These are phyloP conservation scores for Fusarium sublunatum DNA, from an alignment of 2,329 filamentous ascomycete genomes.

Conservation along the genomic window DNA sequence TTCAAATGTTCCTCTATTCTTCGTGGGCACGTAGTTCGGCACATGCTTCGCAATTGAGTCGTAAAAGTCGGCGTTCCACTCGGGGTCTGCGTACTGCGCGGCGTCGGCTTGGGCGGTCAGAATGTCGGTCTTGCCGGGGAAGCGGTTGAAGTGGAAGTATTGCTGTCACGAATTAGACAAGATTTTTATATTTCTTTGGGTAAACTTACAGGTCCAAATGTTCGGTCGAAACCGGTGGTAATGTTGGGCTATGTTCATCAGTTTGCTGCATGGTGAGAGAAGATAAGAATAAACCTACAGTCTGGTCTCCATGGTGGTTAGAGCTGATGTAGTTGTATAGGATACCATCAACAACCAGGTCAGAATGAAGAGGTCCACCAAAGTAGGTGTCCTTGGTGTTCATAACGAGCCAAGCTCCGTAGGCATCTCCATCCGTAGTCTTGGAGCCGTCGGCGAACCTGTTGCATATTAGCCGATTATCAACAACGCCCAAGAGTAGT, in stretches of 20 bases:
- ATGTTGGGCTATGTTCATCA: conserved; percentile 63
- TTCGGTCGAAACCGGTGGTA: conserved; percentile 71
- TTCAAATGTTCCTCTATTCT: conserved; percentile 61
- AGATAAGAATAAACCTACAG: conserved; percentile 38
- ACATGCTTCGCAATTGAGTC: conserved; percentile 70
- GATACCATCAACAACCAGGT: conserved; percentile 72
- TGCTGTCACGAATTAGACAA: conserved; percentile 48
- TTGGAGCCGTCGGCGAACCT: conserved; percentile 52
- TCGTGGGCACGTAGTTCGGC: conserved; percentile 67
- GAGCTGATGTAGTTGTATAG: conserved; percentile 73
- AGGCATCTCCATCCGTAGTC: conserved; percentile 63
- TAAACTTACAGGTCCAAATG: conserved; percentile 64
- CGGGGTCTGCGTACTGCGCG: conserved; percentile 59
- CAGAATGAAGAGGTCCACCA: conserved; percentile 70
- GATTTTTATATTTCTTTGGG: background rate
- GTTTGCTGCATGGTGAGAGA: background rate
- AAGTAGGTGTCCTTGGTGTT: conserved; percentile 73
- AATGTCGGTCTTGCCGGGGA: conserved; percentile 58
- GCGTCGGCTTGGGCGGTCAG: conserved; percentile 66
- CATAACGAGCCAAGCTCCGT: conserved; percentile 72
- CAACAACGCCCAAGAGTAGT: rapidly evolving
- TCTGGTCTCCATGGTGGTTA: conserved; percentile 72
- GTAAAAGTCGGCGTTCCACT: conserved; percentile 71
- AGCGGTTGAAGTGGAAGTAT: conserved; percentile 72
- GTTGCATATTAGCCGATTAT: conserved; percentile 8